Evolutionary conservation across 2,329 filamentous ascomycete genomes (phyloP).

Genomic region (Diplodia scrobiculata): DNA sequence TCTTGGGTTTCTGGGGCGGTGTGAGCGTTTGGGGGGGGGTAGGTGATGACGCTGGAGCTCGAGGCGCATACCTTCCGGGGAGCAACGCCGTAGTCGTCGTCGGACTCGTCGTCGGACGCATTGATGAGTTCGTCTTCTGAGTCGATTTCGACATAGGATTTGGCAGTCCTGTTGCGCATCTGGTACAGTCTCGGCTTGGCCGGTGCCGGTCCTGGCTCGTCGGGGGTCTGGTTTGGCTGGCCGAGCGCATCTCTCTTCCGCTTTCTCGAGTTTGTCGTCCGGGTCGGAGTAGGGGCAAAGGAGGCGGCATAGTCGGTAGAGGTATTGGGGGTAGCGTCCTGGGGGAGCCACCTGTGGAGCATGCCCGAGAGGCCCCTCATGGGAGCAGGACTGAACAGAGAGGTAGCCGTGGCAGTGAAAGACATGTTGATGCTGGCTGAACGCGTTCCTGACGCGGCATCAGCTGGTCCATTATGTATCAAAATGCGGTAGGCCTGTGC

Average conservation of each 20-base stretch:
- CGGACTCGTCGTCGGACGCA: not conserved
- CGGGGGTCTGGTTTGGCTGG: not conserved
- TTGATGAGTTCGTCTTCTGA: conserved; percentile 24
- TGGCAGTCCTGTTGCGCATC: not conserved
- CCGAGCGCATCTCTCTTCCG: not conserved
- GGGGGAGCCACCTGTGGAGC: too few species aligned
- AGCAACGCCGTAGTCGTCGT: not conserved
- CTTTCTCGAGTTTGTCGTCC: not conserved
- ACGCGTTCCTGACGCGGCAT: not conserved
- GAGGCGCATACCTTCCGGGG: not conserved
- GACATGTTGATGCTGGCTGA: not conserved
- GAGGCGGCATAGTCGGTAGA: not conserved
- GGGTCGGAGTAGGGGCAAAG: not conserved
- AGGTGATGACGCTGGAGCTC: not conserved
- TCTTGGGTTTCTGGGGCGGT: conserved; percentile 1
- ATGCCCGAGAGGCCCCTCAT: not conserved
- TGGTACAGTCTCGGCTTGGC: not conserved
- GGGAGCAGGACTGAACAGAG: not conserved
- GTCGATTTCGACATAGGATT: conserved; percentile 6
- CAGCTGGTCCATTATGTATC: not conserved
- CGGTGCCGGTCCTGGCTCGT: not conserved
- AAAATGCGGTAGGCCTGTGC: not conserved
- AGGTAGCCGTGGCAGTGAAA: not conserved
- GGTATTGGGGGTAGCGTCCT: not conserved
- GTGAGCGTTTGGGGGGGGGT: not conserved